Evolutionary conservation across 345 rosid genomes (phyloP).

Genomic region (Combretum micranthum): DNA sequence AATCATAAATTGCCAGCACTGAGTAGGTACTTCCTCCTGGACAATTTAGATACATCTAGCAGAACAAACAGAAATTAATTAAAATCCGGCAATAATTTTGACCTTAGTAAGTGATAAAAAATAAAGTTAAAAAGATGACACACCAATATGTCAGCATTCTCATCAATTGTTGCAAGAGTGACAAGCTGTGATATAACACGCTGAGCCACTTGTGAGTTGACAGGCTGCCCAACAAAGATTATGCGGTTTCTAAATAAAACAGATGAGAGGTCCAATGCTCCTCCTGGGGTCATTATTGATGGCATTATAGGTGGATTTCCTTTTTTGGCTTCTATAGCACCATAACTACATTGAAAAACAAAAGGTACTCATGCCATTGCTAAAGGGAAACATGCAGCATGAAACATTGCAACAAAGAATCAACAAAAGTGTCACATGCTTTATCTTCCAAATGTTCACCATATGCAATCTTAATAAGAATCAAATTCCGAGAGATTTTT

Average conservation of each 20-base stretch:
- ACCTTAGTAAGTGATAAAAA: background rate
- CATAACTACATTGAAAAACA: constrained; percentile 25
- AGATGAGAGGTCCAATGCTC: constrained; percentile 80
- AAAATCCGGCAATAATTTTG: background rate
- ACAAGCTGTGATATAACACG: constrained; percentile 88
- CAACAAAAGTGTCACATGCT: too few species aligned
- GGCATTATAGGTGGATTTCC: constrained; percentile 92
- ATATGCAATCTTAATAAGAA: too few species aligned
- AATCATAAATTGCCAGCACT: constrained; percentile 85
- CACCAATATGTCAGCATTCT: constrained; percentile 84
- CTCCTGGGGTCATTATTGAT: constrained; percentile 80
- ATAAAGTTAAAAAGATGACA: constrained; percentile 5
- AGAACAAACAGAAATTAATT: constrained; percentile 9
- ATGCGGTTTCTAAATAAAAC: constrained; percentile 80
- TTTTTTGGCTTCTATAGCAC: constrained; percentile 43
- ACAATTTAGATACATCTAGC: constrained; percentile 78
- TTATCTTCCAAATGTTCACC: too few species aligned
- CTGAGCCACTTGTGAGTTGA: constrained; percentile 84
- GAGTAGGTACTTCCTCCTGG: constrained; percentile 94
- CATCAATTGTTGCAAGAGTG: constrained; percentile 81
- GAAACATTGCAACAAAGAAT: background rate
- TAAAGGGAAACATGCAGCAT: background rate
- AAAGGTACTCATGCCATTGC: background rate
- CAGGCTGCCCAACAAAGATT: constrained; percentile 79
- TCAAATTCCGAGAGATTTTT: too few species aligned